Conservation (phyloP, 768 basidiomycete genomes). For the Gautieria morchelliformis region DNA sequence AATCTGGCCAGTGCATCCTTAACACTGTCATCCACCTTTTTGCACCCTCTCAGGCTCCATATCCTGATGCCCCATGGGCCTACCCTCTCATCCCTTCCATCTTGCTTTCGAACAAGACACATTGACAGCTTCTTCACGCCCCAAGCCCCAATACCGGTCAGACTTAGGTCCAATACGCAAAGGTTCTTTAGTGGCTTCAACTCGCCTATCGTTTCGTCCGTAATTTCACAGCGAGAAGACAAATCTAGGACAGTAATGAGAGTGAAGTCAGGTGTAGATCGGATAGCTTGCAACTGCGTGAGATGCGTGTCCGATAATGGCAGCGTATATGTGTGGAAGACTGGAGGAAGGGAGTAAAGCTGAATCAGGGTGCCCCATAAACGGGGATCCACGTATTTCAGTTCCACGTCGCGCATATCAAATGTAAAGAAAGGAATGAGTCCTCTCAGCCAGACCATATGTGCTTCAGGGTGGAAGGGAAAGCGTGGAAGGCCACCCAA, state of each 20-base stretch:
- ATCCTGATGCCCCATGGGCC: constrained; percentile 56
- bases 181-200: constrained; percentile 47
- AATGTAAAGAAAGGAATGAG: constrained; percentile 26
- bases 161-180: constrained; percentile 54
- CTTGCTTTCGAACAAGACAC: constrained; percentile 30
- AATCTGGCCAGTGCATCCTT: constrained; percentile 36
- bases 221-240: constrained; percentile 42
- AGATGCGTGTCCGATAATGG: constrained; percentile 47
- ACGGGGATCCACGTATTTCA: constrained; percentile 36
- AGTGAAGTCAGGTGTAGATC: constrained; percentile 45
- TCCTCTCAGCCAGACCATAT: constrained; percentile 29
- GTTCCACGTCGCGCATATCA: constrained; percentile 15
- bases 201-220: constrained; percentile 43
- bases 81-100: constrained; percentile 16
- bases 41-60: constrained; percentile 46
- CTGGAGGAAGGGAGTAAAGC: constrained; percentile 43
- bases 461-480: constrained; percentile 20
- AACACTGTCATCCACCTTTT: constrained; percentile 34
- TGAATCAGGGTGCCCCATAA: constrained; percentile 58
- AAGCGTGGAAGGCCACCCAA: constrained; percentile 25
- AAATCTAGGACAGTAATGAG: constrained; percentile 58
- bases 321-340: constrained; percentile 31
- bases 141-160: constrained; percentile 39
- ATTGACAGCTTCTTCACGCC: constrained; percentile 45
- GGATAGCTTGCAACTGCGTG: constrained; percentile 47